Evolutionary conservation across 768 basidiomycete genomes (phyloP).

Genomic region (Rickenella mellea): DNA sequence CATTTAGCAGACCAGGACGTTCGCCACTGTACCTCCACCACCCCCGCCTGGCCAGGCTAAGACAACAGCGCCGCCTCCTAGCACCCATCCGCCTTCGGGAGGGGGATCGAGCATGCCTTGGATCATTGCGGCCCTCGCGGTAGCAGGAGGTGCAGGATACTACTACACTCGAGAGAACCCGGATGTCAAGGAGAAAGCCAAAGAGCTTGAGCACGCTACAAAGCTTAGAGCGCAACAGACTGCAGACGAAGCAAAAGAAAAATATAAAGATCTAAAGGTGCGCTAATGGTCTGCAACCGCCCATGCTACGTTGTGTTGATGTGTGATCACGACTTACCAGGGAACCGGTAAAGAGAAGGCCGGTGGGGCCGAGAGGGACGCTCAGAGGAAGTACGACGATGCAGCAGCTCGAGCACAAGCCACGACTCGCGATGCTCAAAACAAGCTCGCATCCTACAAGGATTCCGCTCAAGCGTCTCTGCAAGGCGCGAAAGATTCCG

Average conservation of each 20-base stretch:
- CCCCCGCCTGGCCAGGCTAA: too few species aligned
- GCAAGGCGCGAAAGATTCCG: neutral
- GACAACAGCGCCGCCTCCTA: neutral
- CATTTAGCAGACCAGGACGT: neutral
- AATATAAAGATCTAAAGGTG: constrained; percentile 27
- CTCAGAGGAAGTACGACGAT: constrained; percentile 20
- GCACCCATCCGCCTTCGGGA: neutral
- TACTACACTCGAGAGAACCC: constrained; percentile 22
- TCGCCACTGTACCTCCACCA: neutral
- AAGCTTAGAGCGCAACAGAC: constrained; percentile 19
- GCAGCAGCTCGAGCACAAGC: constrained; percentile 1
- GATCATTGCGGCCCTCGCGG: constrained; percentile 1
- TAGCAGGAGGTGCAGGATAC: constrained; percentile 17
- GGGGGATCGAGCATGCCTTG: constrained; percentile 2
- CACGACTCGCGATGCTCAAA: neutral
- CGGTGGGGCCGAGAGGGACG: constrained; percentile 13
- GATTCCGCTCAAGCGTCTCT: neutral
- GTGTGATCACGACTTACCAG: constrained; percentile 1
- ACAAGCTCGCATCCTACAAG: neutral
- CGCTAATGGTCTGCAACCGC: constrained; percentile 2
- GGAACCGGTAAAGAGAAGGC: constrained; percentile 17
- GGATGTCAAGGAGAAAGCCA: constrained; percentile 18
- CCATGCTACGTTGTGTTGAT: neutral
- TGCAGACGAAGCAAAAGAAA: constrained; percentile 20
- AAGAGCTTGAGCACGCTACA: constrained; percentile 20